Base-by-base conservation (phyloP, 2,329 filamentous ascomycete species). In the Penicillium sp. region DNA sequence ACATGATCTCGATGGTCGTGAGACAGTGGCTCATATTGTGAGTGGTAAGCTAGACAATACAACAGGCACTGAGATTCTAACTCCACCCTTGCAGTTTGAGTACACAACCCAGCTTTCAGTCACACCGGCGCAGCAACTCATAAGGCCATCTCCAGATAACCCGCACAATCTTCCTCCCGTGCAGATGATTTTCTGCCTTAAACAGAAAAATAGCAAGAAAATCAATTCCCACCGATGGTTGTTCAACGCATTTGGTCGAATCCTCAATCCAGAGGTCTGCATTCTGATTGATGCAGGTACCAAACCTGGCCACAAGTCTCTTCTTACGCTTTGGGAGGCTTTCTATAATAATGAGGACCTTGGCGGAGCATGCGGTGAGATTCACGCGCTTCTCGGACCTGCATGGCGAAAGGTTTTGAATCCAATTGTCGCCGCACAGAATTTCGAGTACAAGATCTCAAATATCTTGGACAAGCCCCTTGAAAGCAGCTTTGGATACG, bases 301-400 rank as follows among this genome's bases (percentile, higher is more conserved):
- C 46, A 96, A 95, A 76, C 91, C 91, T 13, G 89, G 90, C 43
- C 78, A 86, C 52, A 90, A 90, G 73, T 95, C 90, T 25, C 80
- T 96, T 37, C 81, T 96, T 26, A 83, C 88, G 33, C 80, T 96
- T 8, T 96, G 90, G 90, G 90, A 96, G 70, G 90, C 86, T 33
- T 96, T 96, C 75, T 96, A 95, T 77, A 96, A 96, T 73, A 90
- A 96, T 79, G 95, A 95, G 76, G 88, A 96, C 67, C 82, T 96
- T 9, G 90, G 91, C 59, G 90, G 90, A 70, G 90, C 90, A 71
- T 97, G 90, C 69, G 90, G 90, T 82, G 90, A 97, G 67, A 96
- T 97, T 55, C 90, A 96, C 68, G 91, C 90, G 47, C 94, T 95
- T 86, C 76, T 96, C 65, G 90, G 90, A 52, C 83, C 84, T 63